These are phyloP conservation scores for Phaeosphaeria sp. DNA, from an alignment of 2,329 filamentous ascomycete species.

Conservation along the genomic window DNA sequence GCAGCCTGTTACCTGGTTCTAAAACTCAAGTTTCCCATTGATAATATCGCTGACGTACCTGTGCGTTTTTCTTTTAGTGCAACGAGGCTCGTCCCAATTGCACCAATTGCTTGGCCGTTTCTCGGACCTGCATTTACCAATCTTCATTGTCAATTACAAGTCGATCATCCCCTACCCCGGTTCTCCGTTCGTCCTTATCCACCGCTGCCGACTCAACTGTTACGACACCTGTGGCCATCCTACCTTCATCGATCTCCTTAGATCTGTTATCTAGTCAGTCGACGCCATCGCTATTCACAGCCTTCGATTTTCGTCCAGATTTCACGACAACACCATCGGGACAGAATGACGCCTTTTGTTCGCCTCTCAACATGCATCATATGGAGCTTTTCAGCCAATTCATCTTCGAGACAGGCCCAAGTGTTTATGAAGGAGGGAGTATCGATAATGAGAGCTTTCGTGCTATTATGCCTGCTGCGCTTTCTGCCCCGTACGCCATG, in stretches of 20 bases:
- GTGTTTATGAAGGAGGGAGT: slow-evolving; percentile 3
- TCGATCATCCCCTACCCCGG: not conserved
- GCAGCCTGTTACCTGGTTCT: slow-evolving; percentile 1
- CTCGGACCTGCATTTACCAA: slow-evolving; percentile 22
- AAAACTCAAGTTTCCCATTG: not conserved
- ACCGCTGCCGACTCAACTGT: not conserved
- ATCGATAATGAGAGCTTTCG: slow-evolving; percentile 8
- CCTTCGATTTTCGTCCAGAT: slow-evolving; percentile 2
- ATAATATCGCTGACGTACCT: not conserved
- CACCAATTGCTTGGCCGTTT: slow-evolving; percentile 17
- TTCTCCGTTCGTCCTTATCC: not conserved
- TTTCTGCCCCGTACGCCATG: slow-evolving; percentile 23
- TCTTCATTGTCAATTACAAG: slow-evolving; percentile 4
- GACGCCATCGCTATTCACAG: too few species aligned
- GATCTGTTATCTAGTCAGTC: too few species aligned
- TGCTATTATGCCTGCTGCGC: slow-evolving; percentile 12
- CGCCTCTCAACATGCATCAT: slow-evolving; percentile 22
- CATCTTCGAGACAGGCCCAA: slow-evolving; percentile 17
- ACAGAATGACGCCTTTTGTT: slow-evolving; percentile 4
- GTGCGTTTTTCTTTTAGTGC: slow-evolving; percentile 14
- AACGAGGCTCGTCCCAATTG: slow-evolving; percentile 26
- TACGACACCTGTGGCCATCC: not conserved
- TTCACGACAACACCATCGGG: slow-evolving; percentile 6
- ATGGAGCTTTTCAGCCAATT: slow-evolving; percentile 28
- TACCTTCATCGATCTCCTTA: too few species aligned